Conservation (phyloP, 2,329 filamentous ascomycete genomes). For the Colletotrichum sp. region DNA sequence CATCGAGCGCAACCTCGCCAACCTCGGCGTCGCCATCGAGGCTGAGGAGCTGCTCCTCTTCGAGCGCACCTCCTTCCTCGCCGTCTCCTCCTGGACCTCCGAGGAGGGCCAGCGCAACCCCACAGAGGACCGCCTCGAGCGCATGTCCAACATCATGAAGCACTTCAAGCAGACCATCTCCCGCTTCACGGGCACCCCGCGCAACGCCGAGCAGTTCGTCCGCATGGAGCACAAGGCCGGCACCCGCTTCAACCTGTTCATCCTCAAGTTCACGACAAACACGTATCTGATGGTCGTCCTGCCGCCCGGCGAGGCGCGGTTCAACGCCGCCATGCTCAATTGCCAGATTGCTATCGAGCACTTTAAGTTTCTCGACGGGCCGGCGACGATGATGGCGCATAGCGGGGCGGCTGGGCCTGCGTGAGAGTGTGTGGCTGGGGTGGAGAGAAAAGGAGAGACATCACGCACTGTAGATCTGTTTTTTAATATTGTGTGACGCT, state of each 20-base stretch:
- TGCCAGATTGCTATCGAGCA: conserved; percentile 85
- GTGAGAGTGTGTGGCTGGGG: background rate
- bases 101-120: conserved; percentile 80
- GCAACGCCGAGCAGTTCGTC: conserved; percentile 80
- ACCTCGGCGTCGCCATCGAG: conserved; percentile 84
- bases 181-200: conserved; percentile 80
- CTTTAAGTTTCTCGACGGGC: conserved; percentile 72
- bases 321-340: conserved; percentile 90
- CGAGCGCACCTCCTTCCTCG: conserved; percentile 93
- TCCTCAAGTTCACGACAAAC: conserved; percentile 95
- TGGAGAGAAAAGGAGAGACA: background rate
- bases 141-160: conserved; percentile 96
- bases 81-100: conserved; percentile 90
- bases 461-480: background rate
- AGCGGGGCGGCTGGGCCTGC: background rate
- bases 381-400: conserved; percentile 27
- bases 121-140: conserved; percentile 90
- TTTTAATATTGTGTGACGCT: background rate
- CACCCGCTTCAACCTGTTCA: conserved; percentile 87
- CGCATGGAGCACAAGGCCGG: conserved; percentile 82
- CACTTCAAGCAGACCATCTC: conserved; percentile 90
- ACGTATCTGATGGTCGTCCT: conserved; percentile 94
- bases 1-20: conserved; percentile 85
- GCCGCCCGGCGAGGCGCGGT: conserved; percentile 87
- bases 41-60: conserved; percentile 95